Evolutionary conservation across 352 stramenopile genomes (phyloP), one percentile per base, ranked within the genome.

Genomic region (Pythium sukuiense): DNA sequence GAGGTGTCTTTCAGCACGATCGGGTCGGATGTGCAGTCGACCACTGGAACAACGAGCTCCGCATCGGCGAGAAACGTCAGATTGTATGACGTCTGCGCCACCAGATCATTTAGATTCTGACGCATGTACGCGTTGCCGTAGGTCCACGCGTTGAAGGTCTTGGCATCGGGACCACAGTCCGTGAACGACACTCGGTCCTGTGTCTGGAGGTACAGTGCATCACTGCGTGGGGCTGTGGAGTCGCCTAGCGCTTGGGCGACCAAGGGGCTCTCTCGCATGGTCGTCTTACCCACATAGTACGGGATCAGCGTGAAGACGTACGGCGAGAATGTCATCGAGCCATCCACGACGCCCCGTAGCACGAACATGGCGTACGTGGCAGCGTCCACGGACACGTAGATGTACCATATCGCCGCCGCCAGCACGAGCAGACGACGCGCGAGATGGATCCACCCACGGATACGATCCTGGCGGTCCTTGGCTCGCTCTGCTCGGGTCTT

Each of bases 1-100:
- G 65, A 58, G 6, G 45, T 7, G 50, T 71, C 59, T 0, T 1
- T 54, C 7, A 70, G 12, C 2, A 63, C 0, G 54, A 88, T 67
- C 20, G 68, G 52, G 1, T 35, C 54, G 9, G 65, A 79, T 6
- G 71, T 71, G 55, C 79, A 88, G 54, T 86, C 77, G 6, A 85
- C 69, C 0, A 88, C 60, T 0, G 76, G 69, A n/a, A 76, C 37
- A 7, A 88, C 69, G 13, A 88, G 68, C 37, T 86, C 80, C 1
- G 69, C 48, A 3, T 76, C 62, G 1, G 26, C n/a, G 13, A 83
- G 35, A 37, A 63, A 71, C 24, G 63, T 67, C 16, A 80, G 70
- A 60, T 71, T 79, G 60, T 88, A 85, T 43, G 66, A 43, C 2
- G 67, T 76, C 6, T 74, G 66, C 0, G 55, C 37, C 0, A 76